Percentiles rank a stretch among this genome's conserved stretches.
phyloP scores from a whole-genome alignment of 345 rosid genomes.

The Xanthoceras sorbifolium region DNA sequence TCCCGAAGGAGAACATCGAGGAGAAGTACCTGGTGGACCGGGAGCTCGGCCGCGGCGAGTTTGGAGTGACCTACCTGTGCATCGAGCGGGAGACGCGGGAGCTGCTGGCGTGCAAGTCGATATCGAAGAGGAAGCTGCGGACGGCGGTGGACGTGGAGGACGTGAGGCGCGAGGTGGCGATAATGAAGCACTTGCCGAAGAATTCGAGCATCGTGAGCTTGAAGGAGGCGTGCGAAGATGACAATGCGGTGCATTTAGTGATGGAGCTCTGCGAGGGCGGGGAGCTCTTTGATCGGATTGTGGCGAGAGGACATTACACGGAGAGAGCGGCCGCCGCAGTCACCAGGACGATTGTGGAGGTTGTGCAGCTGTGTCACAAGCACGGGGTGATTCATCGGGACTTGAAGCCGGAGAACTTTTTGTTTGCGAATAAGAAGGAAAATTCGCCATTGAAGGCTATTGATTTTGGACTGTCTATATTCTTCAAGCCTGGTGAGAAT shows the following conservation, averaged over 20 bases:
- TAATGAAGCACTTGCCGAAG: conserved; percentile 91
- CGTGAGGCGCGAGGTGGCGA: conserved; percentile 95
- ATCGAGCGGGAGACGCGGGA: conserved; percentile 80
- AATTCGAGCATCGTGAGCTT: conserved; percentile 86
- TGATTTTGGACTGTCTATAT: conserved; percentile 97
- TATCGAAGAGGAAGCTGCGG: conserved; percentile 94
- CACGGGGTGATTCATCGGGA: conserved; percentile 98
- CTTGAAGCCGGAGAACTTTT: conserved; percentile 97
- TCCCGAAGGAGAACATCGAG: conserved; percentile 87
- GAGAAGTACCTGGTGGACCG: conserved; percentile 87
- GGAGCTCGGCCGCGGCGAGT: conserved; percentile 99
- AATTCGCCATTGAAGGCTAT: conserved; percentile 97
- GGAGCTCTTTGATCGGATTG: conserved; percentile 98
- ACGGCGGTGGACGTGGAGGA: conserved; percentile 93
- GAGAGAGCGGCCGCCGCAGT: conserved; percentile 98
- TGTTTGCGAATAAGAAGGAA: conserved; percentile 98
- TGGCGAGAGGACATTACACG: conserved; percentile 95
- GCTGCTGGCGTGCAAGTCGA: conserved; percentile 89
- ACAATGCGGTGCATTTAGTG: conserved; percentile 95
- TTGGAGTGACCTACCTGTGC: conserved; percentile 95
- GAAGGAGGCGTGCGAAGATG: conserved; percentile 97
- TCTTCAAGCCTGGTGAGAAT: conserved; percentile 91
- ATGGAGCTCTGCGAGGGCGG: conserved; percentile 99
- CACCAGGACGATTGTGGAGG: conserved; percentile 88
- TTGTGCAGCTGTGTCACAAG: conserved; percentile 92